Evolutionary conservation across 2,329 filamentous ascomycete genomes (phyloP).

Genomic region (Penicillium sp.): DNA sequence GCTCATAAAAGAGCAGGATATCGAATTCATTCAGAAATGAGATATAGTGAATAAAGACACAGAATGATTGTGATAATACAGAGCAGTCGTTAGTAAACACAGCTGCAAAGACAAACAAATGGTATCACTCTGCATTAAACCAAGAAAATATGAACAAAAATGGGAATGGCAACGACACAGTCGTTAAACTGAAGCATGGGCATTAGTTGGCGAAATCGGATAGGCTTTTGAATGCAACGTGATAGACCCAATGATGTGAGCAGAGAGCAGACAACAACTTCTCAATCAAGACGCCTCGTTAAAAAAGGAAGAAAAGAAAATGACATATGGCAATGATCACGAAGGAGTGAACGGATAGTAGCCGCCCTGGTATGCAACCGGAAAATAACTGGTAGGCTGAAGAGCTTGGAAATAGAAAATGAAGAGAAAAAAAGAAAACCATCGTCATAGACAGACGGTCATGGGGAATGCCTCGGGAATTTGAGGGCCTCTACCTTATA

Average conservation of each 20-base stretch:
- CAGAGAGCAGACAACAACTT: slow-evolving; percentile 18
- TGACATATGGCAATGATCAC: slow-evolving; percentile 7
- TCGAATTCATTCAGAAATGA: slow-evolving; percentile 3
- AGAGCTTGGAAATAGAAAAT: slow-evolving; percentile 16
- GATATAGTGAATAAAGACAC: slow-evolving; percentile 6
- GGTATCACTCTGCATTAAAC: slow-evolving; percentile 37
- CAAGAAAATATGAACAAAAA: slow-evolving; percentile 22
- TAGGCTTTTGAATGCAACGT: slow-evolving; percentile 25
- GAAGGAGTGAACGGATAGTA: slow-evolving; percentile 11
- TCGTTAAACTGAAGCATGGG: slow-evolving; percentile 27
- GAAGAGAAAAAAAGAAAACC: slow-evolving; percentile 17
- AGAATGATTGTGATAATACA: slow-evolving; percentile 22
- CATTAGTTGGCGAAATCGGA: slow-evolving; percentile 20
- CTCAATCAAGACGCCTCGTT: slow-evolving; percentile 23
- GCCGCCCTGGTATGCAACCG: slow-evolving; percentile 30
- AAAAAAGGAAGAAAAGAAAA: slow-evolving; percentile 11
- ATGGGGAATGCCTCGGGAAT: slow-evolving; percentile 18
- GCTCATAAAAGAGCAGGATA: slow-evolving; percentile 2
- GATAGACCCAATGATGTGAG: slow-evolving; percentile 19
- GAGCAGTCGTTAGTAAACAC: slow-evolving; percentile 18
- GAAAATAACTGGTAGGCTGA: slow-evolving; percentile 18
- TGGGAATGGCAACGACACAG: slow-evolving; percentile 10
- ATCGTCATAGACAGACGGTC: slow-evolving; percentile 21
- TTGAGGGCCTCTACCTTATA: slow-evolving; percentile 44
- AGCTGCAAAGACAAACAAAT: slow-evolving; percentile 27